Evolutionary conservation across 2,329 filamentous ascomycete species (phyloP), one percentile per base, ranked within the genome.

Genomic region (Drechslerella coelobrocha): DNA sequence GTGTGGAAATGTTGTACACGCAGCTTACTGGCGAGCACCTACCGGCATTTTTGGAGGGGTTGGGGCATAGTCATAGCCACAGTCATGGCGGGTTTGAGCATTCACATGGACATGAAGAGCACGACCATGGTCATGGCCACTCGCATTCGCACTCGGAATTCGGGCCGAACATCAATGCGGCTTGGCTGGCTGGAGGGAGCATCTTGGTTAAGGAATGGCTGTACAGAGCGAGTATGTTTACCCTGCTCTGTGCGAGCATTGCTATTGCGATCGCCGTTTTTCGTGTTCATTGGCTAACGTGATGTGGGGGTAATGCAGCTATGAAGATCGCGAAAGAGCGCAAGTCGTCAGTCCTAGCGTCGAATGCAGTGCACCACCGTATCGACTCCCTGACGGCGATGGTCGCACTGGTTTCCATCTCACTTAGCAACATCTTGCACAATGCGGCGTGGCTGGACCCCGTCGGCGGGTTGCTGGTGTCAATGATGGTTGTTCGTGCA

Each of bases 141-240:
- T 84, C 83, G n/a, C 87, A 91, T 76, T 82, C 83, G 68, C 87
- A 89, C 78, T 81, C 79, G 43, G 84, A 84, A 61, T 81, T 85
- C 34, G 85, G 87, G 1, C 94, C 94, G 0, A 96, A 91, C 79
- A 85, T 99, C 74, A 92, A 97, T 78, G 94, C 94, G 21, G 93
- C 91, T 6, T 99, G 94, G 94, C 81, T 99, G 68, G 93, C 94
- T 34, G 89, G 86, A 41, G 93, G 91, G 19, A 96, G 91, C 1
- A 94, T 99, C 63, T 79, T 91, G 24, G 82, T 97, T 76, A 99
- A 99, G 81, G 94, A 99, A 80, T 99, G 92, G 91, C 82, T 99
- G 24, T 99, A 97, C 78, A 88, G 89, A 82, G 91, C 93, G 73
- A 99, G 93, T 94, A 86, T 83, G 90, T 86, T 41, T n/a, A 9